Evolutionary conservation across 345 rosid genomes (phyloP), one percentile per base, ranked within the genome.

Genomic region (Eucalyptus tenuipes): DNA sequence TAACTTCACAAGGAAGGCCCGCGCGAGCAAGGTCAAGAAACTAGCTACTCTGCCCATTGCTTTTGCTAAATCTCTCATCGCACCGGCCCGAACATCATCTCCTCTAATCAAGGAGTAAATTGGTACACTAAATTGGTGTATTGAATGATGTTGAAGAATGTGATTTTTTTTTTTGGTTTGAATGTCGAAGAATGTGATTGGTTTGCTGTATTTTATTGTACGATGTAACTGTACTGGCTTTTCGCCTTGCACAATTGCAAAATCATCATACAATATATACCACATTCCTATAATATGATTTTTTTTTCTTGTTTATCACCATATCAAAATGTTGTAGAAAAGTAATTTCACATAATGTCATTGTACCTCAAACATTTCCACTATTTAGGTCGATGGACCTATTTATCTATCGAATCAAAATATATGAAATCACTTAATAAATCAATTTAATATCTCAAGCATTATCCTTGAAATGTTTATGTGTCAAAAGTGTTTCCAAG

Each of bases 1-100:
- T 93, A 96, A 95, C 91, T 96, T 96, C 91, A 94, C 97, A 4
- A 95, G 92, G 95, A 92, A 98, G 71, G 97, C 99, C 27, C 94
- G 94, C 86, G 97, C 95, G 14, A 92, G 96, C 85, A 96, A 95
- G 89, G 91, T 89, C 82, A 95, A 95, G 98, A 96, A 96, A 91
- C 88, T 96, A 29, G 94, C 92, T 37, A 93, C 94, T 27, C 91
- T 96, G 87, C 97, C 97, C 8, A 88, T 93, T 37, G 96, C 99
- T n/a, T 96, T 91, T 91, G 93, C 94, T 24, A 94, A 89, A 89
- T 91, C 99, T 33, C 81, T 93, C 40, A 44, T 93, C 9, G 89
- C 91, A 57, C 91, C 93, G 27, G 71, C 94, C 48, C 89, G 89
- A 75, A 87, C 79, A 13, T 49, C 88, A 47, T 37, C 91, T 49